These are phyloP conservation scores for Xylaria sp. DNA, from an alignment of 2,329 filamentous ascomycete species.

Conservation along the genomic window DNA sequence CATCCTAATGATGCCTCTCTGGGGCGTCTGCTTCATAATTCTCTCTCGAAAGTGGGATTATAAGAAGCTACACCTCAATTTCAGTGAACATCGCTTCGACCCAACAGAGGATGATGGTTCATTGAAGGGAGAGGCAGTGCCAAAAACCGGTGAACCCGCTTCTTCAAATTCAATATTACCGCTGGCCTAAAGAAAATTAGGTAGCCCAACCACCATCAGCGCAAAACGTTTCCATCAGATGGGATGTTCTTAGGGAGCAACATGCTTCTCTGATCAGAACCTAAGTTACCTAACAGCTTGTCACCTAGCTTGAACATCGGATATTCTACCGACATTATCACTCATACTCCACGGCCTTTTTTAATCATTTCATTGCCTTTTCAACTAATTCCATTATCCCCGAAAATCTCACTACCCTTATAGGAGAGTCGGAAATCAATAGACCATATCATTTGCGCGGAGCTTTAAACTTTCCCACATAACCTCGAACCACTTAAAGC, in stretches of 20 bases:
- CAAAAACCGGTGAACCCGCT: neutral
- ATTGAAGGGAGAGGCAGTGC: neutral
- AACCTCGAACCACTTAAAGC: no score
- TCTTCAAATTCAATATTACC: neutral
- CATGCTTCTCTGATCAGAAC: neutral
- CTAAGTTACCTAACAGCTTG: no score
- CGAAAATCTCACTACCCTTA: no score
- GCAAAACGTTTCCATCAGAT: neutral
- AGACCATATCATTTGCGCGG: no score
- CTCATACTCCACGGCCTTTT: no score
- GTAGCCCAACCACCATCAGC: neutral
- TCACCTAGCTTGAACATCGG: no score
- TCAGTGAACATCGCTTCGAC: conserved; percentile 29
- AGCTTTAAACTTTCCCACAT: no score
- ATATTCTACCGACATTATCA: no score
- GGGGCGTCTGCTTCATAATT: conserved; percentile 54
- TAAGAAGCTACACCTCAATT: conserved; percentile 55
- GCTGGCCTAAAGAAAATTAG: neutral
- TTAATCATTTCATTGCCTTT: no score
- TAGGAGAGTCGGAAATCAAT: no score
- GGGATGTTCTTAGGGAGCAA: neutral
- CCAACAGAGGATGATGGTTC: neutral
- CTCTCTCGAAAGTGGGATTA: conserved; percentile 62
- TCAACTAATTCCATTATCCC: no score
- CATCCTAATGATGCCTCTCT: conserved; percentile 57